Evolutionary conservation across 208 protist species (phyloP).

Genomic region (Leishmania amazonensis): DNA sequence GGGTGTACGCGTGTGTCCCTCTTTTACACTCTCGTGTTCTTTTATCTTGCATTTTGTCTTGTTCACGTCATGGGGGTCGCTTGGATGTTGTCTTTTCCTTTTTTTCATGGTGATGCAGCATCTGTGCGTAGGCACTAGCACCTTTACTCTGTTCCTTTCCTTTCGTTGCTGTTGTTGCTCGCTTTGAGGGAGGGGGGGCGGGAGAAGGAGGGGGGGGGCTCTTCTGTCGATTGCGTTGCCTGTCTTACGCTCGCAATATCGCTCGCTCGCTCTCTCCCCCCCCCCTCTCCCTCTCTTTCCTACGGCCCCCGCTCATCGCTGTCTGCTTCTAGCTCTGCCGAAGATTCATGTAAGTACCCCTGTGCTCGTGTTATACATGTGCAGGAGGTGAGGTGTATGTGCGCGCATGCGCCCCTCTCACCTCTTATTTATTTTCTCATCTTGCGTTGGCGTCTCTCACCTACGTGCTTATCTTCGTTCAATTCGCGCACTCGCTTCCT

Average conservation of each 20-base stretch:
- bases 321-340: neutral
- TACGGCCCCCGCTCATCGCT: neutral
- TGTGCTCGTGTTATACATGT: no score
- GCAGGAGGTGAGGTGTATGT: neutral
- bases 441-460: neutral
- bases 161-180: neutral
- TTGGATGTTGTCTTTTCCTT: no score
- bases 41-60: no score
- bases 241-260: neutral
- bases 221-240: neutral
- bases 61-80: no score
- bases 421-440: neutral
- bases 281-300: neutral
- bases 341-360: no score
- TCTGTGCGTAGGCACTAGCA: no score
- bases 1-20: neutral
- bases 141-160: neutral
- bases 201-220: neutral
- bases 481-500: neutral
- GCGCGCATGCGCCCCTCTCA: neutral
- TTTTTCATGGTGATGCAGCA: no score
- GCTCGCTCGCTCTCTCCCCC: neutral
- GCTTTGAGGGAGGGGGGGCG: neutral
- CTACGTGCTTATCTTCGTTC: no score
- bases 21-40: no score